Conservation (phyloP, 2,329 filamentous ascomycete genomes). For the Xylariaceae sp. region DNA sequence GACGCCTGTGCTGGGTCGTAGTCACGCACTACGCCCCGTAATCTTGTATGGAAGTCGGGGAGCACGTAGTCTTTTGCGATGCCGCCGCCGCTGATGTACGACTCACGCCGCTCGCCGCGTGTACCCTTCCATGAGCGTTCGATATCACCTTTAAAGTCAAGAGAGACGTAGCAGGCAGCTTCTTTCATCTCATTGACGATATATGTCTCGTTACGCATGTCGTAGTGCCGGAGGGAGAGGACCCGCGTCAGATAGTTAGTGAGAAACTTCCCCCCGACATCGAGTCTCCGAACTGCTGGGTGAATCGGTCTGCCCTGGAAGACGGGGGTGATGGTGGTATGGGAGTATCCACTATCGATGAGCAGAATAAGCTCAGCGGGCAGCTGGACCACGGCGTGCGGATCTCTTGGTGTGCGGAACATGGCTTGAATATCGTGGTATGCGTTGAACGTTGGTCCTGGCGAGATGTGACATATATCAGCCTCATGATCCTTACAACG, state of each 20-base stretch:
- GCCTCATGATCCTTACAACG: neutral
- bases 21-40: constrained; percentile 73
- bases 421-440: constrained; percentile 78
- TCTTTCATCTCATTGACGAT: constrained; percentile 98
- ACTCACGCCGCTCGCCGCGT: constrained; percentile 59
- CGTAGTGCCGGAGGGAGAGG: constrained; percentile 88
- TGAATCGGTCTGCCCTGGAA: constrained; percentile 83
- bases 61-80: constrained; percentile 91
- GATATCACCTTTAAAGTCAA: constrained; percentile 77
- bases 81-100: constrained; percentile 57
- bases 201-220: constrained; percentile 92
- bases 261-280: constrained; percentile 89
- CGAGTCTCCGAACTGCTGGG: constrained; percentile 79
- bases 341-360: constrained; percentile 90
- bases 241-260: constrained; percentile 92
- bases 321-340: constrained; percentile 88
- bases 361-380: constrained; percentile 85
- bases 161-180: constrained; percentile 79
- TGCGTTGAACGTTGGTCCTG: constrained; percentile 77
- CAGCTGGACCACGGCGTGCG: constrained; percentile 48
- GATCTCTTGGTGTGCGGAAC: constrained; percentile 64
- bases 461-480: neutral
- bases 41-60: constrained; percentile 72
- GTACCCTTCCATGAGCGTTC: constrained; percentile 85
- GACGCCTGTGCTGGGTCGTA: constrained; percentile 73